Conservation (phyloP, 352 stramenopile species). For the Pythium volutum region DNA sequence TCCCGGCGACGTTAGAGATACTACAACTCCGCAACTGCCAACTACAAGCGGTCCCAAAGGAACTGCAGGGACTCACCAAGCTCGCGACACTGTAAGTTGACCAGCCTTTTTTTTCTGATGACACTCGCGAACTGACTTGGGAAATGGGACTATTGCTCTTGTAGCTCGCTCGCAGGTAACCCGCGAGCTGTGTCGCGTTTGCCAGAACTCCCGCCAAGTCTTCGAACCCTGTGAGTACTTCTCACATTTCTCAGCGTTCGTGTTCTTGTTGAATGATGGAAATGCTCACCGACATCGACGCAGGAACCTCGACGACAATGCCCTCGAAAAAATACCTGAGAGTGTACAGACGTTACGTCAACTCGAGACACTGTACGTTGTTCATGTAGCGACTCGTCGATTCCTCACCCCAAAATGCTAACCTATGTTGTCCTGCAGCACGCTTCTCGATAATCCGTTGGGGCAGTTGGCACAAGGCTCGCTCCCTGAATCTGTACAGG, state of each 20-base stretch:
- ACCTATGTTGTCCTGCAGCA: background rate
- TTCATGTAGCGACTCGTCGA: too few species aligned
- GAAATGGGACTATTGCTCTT: too few species aligned
- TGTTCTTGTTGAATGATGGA: too few species aligned
- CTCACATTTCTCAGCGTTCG: too few species aligned
- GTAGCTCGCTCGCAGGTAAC: background rate
- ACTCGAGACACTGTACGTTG: constrained; percentile 1
- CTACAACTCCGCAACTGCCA: background rate
- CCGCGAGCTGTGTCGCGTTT: background rate
- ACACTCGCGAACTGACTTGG: too few species aligned
- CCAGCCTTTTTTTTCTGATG: too few species aligned
- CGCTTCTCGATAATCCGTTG: background rate
- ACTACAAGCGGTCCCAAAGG: background rate
- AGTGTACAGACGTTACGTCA: background rate
- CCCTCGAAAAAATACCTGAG: background rate
- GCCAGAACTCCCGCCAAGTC: background rate
- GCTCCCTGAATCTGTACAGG: background rate
- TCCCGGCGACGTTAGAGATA: background rate
- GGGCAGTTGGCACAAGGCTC: background rate
- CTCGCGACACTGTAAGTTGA: background rate
- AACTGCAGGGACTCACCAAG: background rate
- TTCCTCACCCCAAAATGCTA: background rate
- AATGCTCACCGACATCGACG: too few species aligned
- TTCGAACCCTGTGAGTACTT: background rate
- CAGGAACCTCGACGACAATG: background rate